Evolutionary conservation across 2,329 filamentous ascomycete species (phyloP).

Genomic region (Aschersonia sp.): DNA sequence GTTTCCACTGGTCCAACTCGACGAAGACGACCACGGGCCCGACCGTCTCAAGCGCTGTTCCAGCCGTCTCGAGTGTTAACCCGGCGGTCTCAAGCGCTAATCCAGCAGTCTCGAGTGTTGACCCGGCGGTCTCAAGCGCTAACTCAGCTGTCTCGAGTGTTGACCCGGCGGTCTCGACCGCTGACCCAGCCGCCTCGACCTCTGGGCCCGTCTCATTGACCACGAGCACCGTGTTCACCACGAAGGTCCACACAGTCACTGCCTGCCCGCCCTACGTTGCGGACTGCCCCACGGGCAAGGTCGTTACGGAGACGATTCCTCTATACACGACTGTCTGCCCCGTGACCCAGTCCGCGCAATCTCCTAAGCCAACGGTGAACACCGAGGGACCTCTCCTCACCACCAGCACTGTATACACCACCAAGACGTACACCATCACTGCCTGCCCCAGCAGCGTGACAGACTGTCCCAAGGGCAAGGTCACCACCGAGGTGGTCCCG

Average conservation of each 20-base stretch:
- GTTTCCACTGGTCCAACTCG: neutral
- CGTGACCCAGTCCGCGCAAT: neutral
- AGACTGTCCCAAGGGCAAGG: conserved; percentile 27
- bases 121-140: neutral
- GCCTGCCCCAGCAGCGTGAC: conserved; percentile 35
- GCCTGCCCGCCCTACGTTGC: neutral
- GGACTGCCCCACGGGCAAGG: neutral
- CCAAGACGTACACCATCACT: conserved; percentile 38
- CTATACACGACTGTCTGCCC: neutral
- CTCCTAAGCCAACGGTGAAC: neutral
- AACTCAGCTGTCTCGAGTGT: too few species aligned
- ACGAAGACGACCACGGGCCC: neutral
- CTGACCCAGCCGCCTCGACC: conserved; percentile 2
- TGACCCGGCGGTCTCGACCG: neutral
- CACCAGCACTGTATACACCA: conserved; percentile 25
- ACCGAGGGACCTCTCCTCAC: neutral
- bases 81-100: conserved; percentile 2
- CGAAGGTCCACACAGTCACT: neutral
- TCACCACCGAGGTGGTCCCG: conserved; percentile 18
- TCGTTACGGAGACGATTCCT: neutral
- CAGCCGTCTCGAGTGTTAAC: neutral
- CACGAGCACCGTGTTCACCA: neutral
- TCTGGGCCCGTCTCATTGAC: neutral
- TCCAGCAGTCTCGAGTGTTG: neutral
- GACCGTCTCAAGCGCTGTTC: too few species aligned